These are phyloP conservation scores for Nemania sp. DNA, from an alignment of 2,329 filamentous ascomycete species.

Conservation along the genomic window DNA sequence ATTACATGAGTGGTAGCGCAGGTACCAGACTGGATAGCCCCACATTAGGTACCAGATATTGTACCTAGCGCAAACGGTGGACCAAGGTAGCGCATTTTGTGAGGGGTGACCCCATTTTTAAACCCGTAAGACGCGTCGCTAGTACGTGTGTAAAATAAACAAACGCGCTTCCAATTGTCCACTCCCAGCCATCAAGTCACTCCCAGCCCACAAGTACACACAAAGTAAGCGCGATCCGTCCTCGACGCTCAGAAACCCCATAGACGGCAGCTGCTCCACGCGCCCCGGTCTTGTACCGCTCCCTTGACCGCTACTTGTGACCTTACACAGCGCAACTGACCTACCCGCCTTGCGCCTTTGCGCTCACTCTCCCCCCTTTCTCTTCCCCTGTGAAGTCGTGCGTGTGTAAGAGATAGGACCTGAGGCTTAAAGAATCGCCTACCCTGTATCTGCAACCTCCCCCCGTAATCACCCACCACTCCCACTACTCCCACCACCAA, in stretches of 20 bases:
- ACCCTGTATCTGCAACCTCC: conserved; percentile 1
- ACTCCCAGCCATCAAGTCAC: conserved; percentile 14
- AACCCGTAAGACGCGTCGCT: conserved; percentile 27
- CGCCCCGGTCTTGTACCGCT: conserved; percentile 23
- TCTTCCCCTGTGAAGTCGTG: not conserved
- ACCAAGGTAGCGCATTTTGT: not conserved
- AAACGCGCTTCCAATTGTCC: conserved; percentile 28
- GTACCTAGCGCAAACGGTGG: not conserved
- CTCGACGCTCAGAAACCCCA: conserved; percentile 7
- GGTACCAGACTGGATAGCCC: not conserved
- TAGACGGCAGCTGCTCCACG: conserved; percentile 8
- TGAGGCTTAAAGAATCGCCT: conserved; percentile 16
- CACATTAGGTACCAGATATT: too few relatives aligned
- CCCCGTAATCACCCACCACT: conserved; percentile 14
- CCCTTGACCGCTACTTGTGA: conserved; percentile 30
- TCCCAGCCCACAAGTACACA: conserved; percentile 21
- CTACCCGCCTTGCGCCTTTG: not conserved
- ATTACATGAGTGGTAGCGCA: conserved; percentile 11
- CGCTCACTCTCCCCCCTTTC: conserved; percentile 18
- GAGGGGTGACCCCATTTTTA: not conserved
- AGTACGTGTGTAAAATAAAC: conserved; percentile 27
- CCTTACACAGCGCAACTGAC: conserved; percentile 11
- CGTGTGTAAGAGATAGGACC: too few relatives aligned
- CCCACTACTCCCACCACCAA: conserved; percentile 6
- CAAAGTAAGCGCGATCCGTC: conserved; percentile 17